Evolutionary conservation across 805 yeast species (phyloP).

Genomic region (Saccharomycopsis amapae): DNA sequence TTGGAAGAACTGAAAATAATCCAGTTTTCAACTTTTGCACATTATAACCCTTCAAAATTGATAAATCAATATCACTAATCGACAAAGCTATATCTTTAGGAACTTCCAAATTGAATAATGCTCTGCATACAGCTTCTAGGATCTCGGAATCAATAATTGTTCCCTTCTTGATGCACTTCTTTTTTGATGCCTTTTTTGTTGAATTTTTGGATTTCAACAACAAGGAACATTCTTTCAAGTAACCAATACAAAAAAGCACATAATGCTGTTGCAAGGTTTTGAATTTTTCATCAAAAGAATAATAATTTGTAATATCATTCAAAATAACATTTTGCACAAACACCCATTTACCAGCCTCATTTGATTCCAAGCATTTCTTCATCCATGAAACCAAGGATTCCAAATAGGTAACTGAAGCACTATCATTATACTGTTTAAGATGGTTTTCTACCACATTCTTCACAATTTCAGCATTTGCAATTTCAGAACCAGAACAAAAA

Average conservation of each 20-base stretch:
- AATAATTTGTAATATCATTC: slow-evolving; percentile 1
- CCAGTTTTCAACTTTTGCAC: neutral
- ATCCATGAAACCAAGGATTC: neutral
- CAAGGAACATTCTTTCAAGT: neutral
- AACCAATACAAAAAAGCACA: neutral
- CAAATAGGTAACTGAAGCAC: slow-evolving; percentile 1
- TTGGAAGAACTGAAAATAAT: slow-evolving; percentile 1
- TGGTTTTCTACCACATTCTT: slow-evolving; percentile 2
- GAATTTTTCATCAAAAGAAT: neutral
- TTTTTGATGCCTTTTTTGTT: neutral
- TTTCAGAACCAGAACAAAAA: neutral
- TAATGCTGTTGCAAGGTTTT: neutral
- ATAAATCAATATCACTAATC: neutral
- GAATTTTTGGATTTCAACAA: no score
- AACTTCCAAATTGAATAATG: neutral
- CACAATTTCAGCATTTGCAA: neutral
- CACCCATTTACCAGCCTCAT: neutral
- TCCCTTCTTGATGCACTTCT: neutral
- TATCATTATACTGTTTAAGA: slow-evolving; percentile 10
- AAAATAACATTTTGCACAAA: neutral
- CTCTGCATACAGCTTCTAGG: neutral
- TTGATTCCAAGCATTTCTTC: neutral
- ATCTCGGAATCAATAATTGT: neutral
- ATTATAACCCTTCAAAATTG: neutral
- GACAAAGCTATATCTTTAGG: neutral